Percentiles rank a stretch among this genome's conserved stretches.
Conservation (phyloP, 2,329 filamentous ascomycete species). For the Phoma sp. region DNA sequence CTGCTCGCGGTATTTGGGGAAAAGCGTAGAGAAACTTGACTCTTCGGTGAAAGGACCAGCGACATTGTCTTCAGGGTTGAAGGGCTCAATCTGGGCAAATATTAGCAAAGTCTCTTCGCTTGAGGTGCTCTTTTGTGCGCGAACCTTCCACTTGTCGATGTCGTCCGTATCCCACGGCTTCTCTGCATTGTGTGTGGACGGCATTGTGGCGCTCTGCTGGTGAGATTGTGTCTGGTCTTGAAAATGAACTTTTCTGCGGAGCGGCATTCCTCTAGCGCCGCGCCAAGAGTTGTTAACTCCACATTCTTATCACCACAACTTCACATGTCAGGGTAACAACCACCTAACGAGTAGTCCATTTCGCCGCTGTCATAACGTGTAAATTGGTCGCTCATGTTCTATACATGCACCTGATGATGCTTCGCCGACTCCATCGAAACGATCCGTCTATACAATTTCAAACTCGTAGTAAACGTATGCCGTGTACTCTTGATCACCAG, state of each 20-base stretch:
- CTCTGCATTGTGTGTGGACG: slow-evolving; percentile 85
- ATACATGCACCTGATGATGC: slow-evolving; percentile 12
- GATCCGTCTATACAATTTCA: slow-evolving; percentile 63
- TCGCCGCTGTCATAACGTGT: background rate
- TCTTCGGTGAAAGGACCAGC: slow-evolving; percentile 91
- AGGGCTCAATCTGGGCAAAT: slow-evolving; percentile 70
- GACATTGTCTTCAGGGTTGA: slow-evolving; percentile 83
- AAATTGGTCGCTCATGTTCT: slow-evolving; percentile 16
- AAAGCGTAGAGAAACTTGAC: slow-evolving; percentile 84
- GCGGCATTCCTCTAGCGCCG: slow-evolving; percentile 1
- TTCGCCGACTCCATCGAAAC: background rate
- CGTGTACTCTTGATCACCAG: slow-evolving; percentile 84
- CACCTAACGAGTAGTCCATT: background rate
- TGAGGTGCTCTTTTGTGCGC: slow-evolving; percentile 1
- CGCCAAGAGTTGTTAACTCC: slow-evolving; percentile 5
- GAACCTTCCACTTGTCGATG: slow-evolving; percentile 92
- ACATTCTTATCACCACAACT: background rate
- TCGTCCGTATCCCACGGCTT: slow-evolving; percentile 85
- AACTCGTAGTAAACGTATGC: slow-evolving; percentile 98
- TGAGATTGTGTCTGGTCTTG: slow-evolving; percentile 1
- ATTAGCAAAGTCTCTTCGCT: background rate
- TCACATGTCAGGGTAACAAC: background rate
- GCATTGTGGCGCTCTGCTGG: slow-evolving; percentile 62
- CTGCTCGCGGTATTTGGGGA: slow-evolving; percentile 95
- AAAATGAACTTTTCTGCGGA: slow-evolving; percentile 14